A percentile compares a stretch with the other conserved stretches of the same genome.
These are phyloP conservation scores for Citrullus colocynthis DNA, from an alignment of 306 rosid species.

Conservation along the genomic window DNA sequence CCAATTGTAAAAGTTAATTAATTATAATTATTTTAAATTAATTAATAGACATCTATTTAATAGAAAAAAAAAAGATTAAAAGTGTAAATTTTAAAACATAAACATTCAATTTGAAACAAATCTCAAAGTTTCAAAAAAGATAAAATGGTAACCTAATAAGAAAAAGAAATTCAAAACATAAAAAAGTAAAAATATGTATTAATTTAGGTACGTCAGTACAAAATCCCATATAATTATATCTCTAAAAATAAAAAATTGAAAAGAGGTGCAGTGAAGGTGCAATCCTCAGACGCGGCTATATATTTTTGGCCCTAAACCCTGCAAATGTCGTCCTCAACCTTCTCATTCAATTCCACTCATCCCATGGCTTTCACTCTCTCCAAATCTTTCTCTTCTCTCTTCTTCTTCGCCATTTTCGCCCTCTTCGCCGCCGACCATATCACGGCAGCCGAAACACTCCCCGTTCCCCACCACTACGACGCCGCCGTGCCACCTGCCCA, in stretches of 20 bases:
- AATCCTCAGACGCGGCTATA: not conserved
- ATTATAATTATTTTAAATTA: too few relatives aligned
- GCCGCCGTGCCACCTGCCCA: not conserved
- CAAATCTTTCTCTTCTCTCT: not conserved
- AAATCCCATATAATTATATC: too few relatives aligned
- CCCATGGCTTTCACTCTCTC: not conserved
- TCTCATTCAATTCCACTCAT: not conserved
- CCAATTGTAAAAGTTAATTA: too few relatives aligned
- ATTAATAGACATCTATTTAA: too few relatives aligned
- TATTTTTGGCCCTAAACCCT: not conserved
- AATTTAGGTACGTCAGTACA: too few relatives aligned
- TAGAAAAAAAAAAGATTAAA: too few relatives aligned
- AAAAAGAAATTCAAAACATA: too few relatives aligned
- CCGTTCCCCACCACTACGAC: not conserved
- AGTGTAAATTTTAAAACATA: too few relatives aligned
- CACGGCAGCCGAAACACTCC: not conserved
- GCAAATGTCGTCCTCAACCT: not conserved
- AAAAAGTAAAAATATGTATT: too few relatives aligned
- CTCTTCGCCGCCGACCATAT: not conserved
- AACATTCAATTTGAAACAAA: too few relatives aligned
- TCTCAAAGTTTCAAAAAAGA: too few relatives aligned
- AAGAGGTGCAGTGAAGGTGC: not conserved
- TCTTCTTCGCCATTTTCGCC: conserved; percentile 1
- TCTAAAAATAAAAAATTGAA: not conserved
- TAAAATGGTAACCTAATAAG: too few relatives aligned